These are phyloP conservation scores for Pyrenophora tritici-repentis DNA, from an alignment of 2,329 filamentous ascomycete species.

Conservation along the genomic window DNA sequence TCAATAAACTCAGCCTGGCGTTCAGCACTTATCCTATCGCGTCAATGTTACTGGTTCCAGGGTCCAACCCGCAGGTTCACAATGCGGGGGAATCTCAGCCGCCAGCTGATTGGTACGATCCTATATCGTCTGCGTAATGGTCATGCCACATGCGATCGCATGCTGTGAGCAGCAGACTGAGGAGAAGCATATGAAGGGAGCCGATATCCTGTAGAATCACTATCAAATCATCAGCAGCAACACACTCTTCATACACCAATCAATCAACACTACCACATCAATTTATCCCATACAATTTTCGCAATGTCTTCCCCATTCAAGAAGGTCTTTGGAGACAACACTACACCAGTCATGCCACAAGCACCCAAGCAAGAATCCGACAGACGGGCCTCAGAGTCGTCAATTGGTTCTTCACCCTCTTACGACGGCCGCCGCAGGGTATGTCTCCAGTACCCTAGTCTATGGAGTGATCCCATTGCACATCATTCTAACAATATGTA, in stretches of 20 bases:
- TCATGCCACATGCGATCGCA: slow-evolving; percentile 34
- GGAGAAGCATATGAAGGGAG: slow-evolving; percentile 22
- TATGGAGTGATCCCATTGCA: not conserved
- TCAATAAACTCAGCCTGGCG: not conserved
- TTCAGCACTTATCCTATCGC: slow-evolving; percentile 20
- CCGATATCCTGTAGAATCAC: not conserved
- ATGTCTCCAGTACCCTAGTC: not conserved
- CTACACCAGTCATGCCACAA: slow-evolving; percentile 39
- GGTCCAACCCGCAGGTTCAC: slow-evolving; percentile 30
- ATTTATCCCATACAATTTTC: not conserved
- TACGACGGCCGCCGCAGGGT: slow-evolving; percentile 39
- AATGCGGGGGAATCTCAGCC: slow-evolving; percentile 41
- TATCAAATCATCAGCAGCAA: not conserved
- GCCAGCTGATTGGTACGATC: slow-evolving; percentile 45
- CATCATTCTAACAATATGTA: slow-evolving; percentile 15
- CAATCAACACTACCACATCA: not conserved
- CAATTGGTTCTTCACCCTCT: slow-evolving; percentile 29
- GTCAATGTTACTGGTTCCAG: slow-evolving; percentile 32
- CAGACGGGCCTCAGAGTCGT: slow-evolving; percentile 41
- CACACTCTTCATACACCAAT: not conserved
- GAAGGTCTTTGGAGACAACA: slow-evolving; percentile 37
- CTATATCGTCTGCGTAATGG: slow-evolving; percentile 36
- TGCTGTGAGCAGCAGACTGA: slow-evolving; percentile 19
- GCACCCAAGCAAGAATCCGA: slow-evolving; percentile 39
- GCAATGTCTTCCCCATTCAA: slow-evolving; percentile 47